Evolutionary conservation across 2,329 filamentous ascomycete genomes (phyloP).

Genomic region (Cladophialophora exuberans): DNA sequence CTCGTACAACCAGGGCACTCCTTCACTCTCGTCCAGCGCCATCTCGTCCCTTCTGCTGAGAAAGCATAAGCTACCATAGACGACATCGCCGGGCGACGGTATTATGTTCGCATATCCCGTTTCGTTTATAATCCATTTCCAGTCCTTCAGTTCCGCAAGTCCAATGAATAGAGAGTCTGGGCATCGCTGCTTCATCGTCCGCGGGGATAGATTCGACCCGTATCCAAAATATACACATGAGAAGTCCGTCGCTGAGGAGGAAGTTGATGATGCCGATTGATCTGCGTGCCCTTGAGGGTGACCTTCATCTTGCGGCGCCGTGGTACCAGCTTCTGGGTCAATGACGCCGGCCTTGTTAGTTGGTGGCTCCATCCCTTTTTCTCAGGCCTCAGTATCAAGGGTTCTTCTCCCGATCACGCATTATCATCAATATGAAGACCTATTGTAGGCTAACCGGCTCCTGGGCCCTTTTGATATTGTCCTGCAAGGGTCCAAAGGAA

Average conservation of each 20-base stretch:
- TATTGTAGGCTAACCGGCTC: too few relatives aligned
- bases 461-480: background rate
- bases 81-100: conserved; percentile 17
- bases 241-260: conserved; percentile 8
- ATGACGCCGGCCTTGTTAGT: background rate
- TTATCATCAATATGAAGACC: background rate
- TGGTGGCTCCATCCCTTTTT: conserved; percentile 2
- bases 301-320: background rate
- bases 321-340: conserved; percentile 6
- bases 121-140: conserved; percentile 54
- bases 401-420: background rate
- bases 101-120: conserved; percentile 53
- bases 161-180: conserved; percentile 48
- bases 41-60: conserved; percentile 28
- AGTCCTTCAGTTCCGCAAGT: conserved; percentile 43
- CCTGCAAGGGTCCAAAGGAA: background rate
- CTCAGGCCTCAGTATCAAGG: background rate
- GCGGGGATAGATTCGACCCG: conserved; percentile 51
- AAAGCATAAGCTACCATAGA: conserved; percentile 21
- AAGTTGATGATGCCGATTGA: conserved; percentile 1
- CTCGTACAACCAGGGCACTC: conserved; percentile 17
- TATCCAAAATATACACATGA: conserved; percentile 50
- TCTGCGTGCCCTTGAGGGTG: background rate
- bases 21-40: conserved; percentile 27
- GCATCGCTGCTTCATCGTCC: conserved; percentile 51